Percentiles rank a stretch among this genome's conserved stretches.
These are phyloP conservation scores for Pythium vanterpoolii DNA, from an alignment of 352 stramenopile genomes.

Conservation along the genomic window DNA sequence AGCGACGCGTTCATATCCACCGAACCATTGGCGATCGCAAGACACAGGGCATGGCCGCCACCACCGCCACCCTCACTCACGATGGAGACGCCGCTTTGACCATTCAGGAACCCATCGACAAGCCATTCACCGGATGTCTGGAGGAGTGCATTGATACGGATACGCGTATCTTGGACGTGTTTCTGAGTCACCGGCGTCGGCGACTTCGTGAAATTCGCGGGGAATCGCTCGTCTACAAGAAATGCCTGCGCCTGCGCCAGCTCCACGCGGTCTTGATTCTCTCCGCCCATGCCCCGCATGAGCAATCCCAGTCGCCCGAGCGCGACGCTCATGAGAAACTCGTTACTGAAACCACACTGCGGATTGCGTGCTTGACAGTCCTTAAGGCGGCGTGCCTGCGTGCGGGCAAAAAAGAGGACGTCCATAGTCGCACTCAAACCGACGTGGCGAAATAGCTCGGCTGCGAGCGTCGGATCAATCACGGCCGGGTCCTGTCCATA, in stretches of 20 bases:
- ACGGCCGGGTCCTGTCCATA: constrained; percentile 33
- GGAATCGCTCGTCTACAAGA: constrained; percentile 37
- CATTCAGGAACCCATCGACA: constrained; percentile 5
- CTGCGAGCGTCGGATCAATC: constrained; percentile 26
- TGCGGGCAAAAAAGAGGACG: constrained; percentile 11
- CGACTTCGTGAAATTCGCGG: constrained; percentile 10
- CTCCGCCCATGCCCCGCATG: constrained; percentile 3
- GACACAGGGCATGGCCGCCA: constrained; percentile 4
- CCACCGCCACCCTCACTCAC: constrained; percentile 1
- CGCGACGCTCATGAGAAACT: constrained; percentile 13
- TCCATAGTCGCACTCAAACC: background rate
- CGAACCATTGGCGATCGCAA: background rate
- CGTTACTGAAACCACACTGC: constrained; percentile 21
- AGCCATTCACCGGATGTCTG: constrained; percentile 10
- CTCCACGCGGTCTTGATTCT: constrained; percentile 5
- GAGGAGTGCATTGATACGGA: constrained; percentile 4
- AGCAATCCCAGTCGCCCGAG: constrained; percentile 2
- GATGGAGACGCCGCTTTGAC: background rate
- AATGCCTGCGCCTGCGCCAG: constrained; percentile 28
- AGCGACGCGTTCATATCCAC: background rate
- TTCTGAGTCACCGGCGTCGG: constrained; percentile 13
- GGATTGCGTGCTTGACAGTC: constrained; percentile 12
- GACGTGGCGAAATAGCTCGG: constrained; percentile 28
- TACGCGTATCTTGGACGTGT: constrained; percentile 16
- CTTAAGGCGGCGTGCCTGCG: background rate